Conservation (phyloP, 2,329 filamentous ascomycete genomes). For the Penicillium sp. region DNA sequence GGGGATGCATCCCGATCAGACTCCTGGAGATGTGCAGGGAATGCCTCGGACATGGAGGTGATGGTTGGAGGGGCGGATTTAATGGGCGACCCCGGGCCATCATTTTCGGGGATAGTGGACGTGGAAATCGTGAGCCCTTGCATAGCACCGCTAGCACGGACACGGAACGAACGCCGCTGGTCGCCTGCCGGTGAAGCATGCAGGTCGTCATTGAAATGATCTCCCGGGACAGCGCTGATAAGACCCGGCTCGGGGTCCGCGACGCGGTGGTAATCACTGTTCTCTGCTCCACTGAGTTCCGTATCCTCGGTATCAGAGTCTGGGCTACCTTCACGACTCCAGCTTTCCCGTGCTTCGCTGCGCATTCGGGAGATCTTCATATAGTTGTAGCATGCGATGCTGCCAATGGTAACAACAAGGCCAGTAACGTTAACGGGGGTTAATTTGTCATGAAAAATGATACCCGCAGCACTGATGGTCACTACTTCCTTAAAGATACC, state of each 20-base stretch:
- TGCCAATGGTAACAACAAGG: slow-evolving; percentile 80
- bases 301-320: slow-evolving; percentile 31
- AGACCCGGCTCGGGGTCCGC: slow-evolving; percentile 24
- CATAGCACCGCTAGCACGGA: slow-evolving; percentile 33
- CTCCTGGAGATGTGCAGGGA: slow-evolving; percentile 15
- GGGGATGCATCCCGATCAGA: slow-evolving; percentile 27
- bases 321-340: slow-evolving; percentile 24
- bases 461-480: slow-evolving; percentile 83
- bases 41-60: slow-evolving; percentile 25
- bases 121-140: slow-evolving; percentile 33
- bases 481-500: slow-evolving; percentile 99
- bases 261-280: slow-evolving; percentile 28
- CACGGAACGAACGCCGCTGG: slow-evolving; percentile 33
- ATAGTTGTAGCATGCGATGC: slow-evolving; percentile 89
- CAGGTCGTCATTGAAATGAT: slow-evolving; percentile 24
- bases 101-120: slow-evolving; percentile 31
- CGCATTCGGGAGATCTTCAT: slow-evolving; percentile 92
- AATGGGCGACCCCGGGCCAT: slow-evolving; percentile 26
- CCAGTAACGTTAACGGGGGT: slow-evolving; percentile 86
- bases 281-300: slow-evolving; percentile 22
- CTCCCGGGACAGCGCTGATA: slow-evolving; percentile 16
- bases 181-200: slow-evolving; percentile 27
- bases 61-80: slow-evolving; percentile 35
- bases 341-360: slow-evolving; percentile 60
- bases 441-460: slow-evolving; percentile 85